Percentiles rank a stretch among this genome's conserved stretches.
These are phyloP conservation scores for Cadophora gregata DNA, from an alignment of 2,329 filamentous ascomycete genomes.

Conservation along the genomic window DNA sequence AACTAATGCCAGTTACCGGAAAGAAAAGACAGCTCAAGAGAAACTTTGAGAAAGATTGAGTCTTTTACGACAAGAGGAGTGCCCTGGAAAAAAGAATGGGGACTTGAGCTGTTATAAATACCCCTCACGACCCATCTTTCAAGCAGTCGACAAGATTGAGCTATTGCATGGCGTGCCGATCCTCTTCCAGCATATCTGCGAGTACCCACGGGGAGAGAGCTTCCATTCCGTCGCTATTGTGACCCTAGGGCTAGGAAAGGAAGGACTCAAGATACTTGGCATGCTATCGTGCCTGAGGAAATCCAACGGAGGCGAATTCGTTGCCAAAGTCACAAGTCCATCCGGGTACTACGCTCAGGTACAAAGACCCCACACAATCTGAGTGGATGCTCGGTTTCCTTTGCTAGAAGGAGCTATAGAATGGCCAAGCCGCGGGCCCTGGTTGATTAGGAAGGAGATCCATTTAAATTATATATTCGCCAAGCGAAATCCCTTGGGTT, in stretches of 20 bases:
- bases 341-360: conserved; percentile 9
- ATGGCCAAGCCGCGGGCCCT: neutral
- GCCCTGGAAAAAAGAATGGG: conserved; percentile 4
- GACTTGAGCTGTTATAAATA: conserved; percentile 16
- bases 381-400: conserved; percentile 6
- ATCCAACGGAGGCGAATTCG: neutral
- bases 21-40: conserved; percentile 12
- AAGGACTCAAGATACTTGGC: conserved; percentile 19
- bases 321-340: neutral
- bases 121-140: conserved; percentile 1
- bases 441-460: conserved; percentile 10
- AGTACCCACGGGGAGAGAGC: neutral
- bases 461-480: neutral
- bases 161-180: neutral
- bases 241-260: conserved; percentile 19
- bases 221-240: neutral
- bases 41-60: conserved; percentile 15
- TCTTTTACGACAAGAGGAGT: conserved; percentile 15
- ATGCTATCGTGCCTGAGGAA: conserved; percentile 17
- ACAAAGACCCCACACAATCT: neutral
- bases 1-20: conserved; percentile 8
- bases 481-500: conserved; percentile 3
- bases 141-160: neutral
- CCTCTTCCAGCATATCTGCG: neutral
- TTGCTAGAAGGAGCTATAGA: conserved; percentile 2